Conservation (phyloP, 2,329 filamentous ascomycete species). For the Xylaria sp. region DNA sequence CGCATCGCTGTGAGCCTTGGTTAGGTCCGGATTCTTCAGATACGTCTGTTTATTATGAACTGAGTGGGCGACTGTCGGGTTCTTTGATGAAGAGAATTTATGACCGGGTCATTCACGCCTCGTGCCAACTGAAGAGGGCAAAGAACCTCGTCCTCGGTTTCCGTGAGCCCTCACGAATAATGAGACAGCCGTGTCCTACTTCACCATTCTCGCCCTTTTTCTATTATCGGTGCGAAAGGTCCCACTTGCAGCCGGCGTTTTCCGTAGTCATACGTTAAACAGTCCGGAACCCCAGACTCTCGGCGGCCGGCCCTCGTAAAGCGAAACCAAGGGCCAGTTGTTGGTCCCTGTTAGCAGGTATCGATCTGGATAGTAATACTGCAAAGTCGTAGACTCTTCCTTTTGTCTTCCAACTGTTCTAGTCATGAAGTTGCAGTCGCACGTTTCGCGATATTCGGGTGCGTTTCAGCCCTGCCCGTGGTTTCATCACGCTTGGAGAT, state of each 20-base stretch:
- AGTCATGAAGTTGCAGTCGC: constrained; percentile 5
- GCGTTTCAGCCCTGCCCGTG: constrained; percentile 44
- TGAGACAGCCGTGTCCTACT: background rate
- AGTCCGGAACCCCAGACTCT: constrained; percentile 14
- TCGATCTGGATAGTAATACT: background rate
- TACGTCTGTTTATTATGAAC: background rate
- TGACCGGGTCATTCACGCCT: constrained; percentile 70
- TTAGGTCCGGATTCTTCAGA: background rate
- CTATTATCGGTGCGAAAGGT: background rate
- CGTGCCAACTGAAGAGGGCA: constrained; percentile 93
- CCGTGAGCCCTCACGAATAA: constrained; percentile 47
- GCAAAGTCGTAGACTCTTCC: background rate
- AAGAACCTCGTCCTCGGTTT: constrained; percentile 90
- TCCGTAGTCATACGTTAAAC: constrained; percentile 4
- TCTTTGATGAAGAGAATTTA: background rate
- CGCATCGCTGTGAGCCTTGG: too few species aligned
- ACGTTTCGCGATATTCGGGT: constrained; percentile 25
- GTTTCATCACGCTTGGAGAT: constrained; percentile 47
- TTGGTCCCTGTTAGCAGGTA: constrained; percentile 16
- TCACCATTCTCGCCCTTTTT: background rate
- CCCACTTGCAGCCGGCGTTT: constrained; percentile 11
- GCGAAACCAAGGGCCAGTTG: constrained; percentile 17
- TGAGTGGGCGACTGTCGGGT: background rate
- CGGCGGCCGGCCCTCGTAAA: constrained; percentile 25
- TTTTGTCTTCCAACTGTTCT: constrained; percentile 4